Percentiles rank a stretch among this genome's conserved stretches.
These are phyloP conservation scores for Trichoderma sp. DNA, from an alignment of 2,329 filamentous ascomycete genomes.

Conservation along the genomic window DNA sequence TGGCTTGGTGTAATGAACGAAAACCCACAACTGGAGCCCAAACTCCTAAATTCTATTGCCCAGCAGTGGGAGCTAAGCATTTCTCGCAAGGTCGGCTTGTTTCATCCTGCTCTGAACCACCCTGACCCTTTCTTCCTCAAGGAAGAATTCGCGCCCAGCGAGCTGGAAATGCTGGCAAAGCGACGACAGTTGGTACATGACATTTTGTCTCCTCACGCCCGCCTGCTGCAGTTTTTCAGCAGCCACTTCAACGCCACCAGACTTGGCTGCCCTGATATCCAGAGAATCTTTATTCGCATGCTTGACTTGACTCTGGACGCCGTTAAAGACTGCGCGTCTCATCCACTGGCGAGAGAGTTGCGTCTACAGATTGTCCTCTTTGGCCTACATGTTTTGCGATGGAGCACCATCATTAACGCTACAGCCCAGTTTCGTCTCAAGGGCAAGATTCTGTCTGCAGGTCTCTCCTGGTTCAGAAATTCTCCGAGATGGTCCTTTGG, in stretches of 20 bases:
- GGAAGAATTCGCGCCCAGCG: conserved; percentile 90
- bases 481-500: conserved; percentile 92
- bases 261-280: conserved; percentile 79
- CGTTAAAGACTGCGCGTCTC: conserved; percentile 67
- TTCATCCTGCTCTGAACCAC: conserved; percentile 71
- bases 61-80: conserved; percentile 90
- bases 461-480: conserved; percentile 83
- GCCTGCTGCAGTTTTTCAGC: conserved; percentile 82
- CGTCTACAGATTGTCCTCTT: conserved; percentile 87
- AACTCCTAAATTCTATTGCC: conserved; percentile 81
- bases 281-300: conserved; percentile 78
- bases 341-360: conserved; percentile 89
- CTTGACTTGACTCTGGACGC: conserved; percentile 77
- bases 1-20: conserved; percentile 98
- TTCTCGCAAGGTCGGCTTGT: conserved; percentile 75
- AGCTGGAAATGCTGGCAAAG: conserved; percentile 72
- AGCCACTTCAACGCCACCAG: conserved; percentile 95
- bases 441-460: conserved; percentile 84
- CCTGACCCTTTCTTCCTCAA: conserved; percentile 87
- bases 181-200: conserved; percentile 79
- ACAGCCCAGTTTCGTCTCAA: conserved; percentile 79
- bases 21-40: conserved; percentile 83
- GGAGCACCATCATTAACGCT: conserved; percentile 66
- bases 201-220: conserved; percentile 81
- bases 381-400: conserved; percentile 73